Evolutionary conservation across 2,329 filamentous ascomycete genomes (phyloP), one percentile per base, ranked within the genome.

Genomic region (Cercospora sp.): DNA sequence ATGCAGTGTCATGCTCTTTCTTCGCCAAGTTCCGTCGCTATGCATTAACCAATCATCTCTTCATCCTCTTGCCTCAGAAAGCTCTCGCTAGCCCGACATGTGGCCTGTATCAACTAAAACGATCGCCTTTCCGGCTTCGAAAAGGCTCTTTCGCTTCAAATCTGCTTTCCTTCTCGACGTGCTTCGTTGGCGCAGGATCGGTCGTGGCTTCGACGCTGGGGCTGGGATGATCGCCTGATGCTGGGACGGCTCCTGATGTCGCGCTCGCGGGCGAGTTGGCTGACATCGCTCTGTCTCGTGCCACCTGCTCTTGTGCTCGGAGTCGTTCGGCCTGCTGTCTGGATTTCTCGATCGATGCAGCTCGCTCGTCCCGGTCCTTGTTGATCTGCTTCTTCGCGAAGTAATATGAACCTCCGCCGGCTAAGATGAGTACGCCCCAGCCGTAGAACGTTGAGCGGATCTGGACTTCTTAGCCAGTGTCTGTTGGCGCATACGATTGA

Each of bases 361-460:
- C 87, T 75, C 92, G 88, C 69, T 87, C 83, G 69, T 87, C 85
- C 72, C 94, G 91, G 81, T 97, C 93, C 74, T 91, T 91, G 79
- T 97, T 97, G 86, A 99, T 96, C 80, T 90, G 90, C 77, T 88
- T 87, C 86, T 99, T 99, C 72, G 95, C 95, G 79, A 97, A 97
- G 84, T 92, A 93, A 85, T 98, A 99, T 76, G 94, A 93, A 71
- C 90, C 92, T 72, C 89, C 95, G 77, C 94, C 95, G 73, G 94
- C 93, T 75, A 91, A 85, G 78, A 94, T 95, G 64, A 98, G 87
- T 60, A 93, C 87, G 74, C 92, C 94, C 95, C 93, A 97, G 77
- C 95, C 95, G 77, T 94, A 83, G 91, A 93, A 75, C 68, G 77
- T 76, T 57, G 76, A 77, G 65, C 74, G 66, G 30, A 72, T 64